These are phyloP conservation scores for Wallacemonas rigidus DNA, from an alignment of 208 protist species.

Conservation along the genomic window DNA sequence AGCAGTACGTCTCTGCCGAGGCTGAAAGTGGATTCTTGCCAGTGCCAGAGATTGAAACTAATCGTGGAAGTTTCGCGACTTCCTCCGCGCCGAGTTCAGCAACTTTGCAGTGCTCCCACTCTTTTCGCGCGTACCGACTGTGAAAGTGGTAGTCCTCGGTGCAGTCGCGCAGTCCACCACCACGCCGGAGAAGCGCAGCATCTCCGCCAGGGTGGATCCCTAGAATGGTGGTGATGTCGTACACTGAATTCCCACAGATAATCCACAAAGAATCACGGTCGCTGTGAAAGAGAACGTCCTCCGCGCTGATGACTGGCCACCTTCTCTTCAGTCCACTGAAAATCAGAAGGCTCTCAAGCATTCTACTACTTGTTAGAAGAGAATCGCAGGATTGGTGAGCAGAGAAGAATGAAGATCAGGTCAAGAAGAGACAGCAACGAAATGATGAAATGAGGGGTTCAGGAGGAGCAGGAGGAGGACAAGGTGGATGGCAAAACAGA, in stretches of 20 bases:
- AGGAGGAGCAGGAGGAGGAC: not conserved
- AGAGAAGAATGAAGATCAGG: not conserved
- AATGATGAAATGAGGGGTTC: not conserved
- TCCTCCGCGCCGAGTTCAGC: conserved; percentile 50
- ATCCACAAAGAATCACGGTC: conserved; percentile 73
- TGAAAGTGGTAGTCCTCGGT: conserved; percentile 69
- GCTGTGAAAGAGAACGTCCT: conserved; percentile 73
- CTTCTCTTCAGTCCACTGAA: conserved; percentile 41
- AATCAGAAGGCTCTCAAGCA: conserved; percentile 29
- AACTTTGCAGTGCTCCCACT: conserved; percentile 63
- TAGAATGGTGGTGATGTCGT: conserved; percentile 74
- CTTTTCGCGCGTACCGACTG: conserved; percentile 49
- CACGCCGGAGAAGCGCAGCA: conserved; percentile 60
- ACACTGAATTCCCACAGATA: conserved; percentile 74
- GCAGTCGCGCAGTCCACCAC: conserved; percentile 67
- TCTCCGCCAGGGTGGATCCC: conserved; percentile 69
- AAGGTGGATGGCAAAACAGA: not conserved
- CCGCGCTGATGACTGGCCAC: conserved; percentile 60
- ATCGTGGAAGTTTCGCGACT: conserved; percentile 18
- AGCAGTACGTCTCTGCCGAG: conserved; percentile 4
- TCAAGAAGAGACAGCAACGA: not conserved
- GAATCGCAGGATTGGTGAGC: not conserved
- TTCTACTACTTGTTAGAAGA: conserved; percentile 15
- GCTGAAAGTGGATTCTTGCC: not conserved
- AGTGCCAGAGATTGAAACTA: not conserved